Evolutionary conservation across 768 basidiomycete species (phyloP).

Genomic region (Mrakia blollopis): DNA sequence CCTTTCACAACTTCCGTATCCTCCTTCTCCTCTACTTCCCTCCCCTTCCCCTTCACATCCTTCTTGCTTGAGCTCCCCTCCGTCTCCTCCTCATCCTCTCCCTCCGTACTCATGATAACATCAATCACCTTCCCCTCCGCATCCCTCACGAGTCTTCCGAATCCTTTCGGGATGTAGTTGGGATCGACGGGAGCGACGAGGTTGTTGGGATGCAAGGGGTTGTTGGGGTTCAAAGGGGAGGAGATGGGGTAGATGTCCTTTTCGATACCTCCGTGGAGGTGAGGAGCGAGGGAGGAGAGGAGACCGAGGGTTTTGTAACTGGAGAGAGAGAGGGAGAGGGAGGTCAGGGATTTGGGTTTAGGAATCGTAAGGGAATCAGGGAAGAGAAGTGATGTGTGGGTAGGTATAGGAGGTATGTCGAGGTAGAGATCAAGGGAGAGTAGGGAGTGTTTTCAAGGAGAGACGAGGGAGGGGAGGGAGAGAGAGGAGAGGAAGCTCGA

Average conservation of each 20-base stretch:
- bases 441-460: too few species aligned
- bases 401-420: neutral
- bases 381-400: neutral
- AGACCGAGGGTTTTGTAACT: conserved; percentile 79
- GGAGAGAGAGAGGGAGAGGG: conserved; percentile 31
- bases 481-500: too few species aligned
- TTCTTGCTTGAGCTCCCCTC: conserved; percentile 20
- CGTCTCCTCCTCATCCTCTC: conserved; percentile 46
- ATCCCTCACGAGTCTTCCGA: conserved; percentile 77
- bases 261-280: conserved; percentile 65
- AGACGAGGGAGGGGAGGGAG: too few species aligned
- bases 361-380: neutral
- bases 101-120: conserved; percentile 61
- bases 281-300: conserved; percentile 61
- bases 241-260: conserved; percentile 24
- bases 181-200: conserved; percentile 35
- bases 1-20: conserved; percentile 33
- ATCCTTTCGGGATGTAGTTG: conserved; percentile 55
- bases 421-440: too few species aligned
- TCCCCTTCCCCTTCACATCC: conserved; percentile 30
- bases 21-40: conserved; percentile 32
- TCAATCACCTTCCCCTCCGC: conserved; percentile 66
- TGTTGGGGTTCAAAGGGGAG: conserved; percentile 13
- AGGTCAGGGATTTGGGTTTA: neutral
- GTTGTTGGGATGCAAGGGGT: conserved; percentile 7